Percentiles rank a stretch among this genome's conserved stretches.
Conservation (phyloP, 495 filamentous ascomycete species). For the Echria macrotheca region DNA sequence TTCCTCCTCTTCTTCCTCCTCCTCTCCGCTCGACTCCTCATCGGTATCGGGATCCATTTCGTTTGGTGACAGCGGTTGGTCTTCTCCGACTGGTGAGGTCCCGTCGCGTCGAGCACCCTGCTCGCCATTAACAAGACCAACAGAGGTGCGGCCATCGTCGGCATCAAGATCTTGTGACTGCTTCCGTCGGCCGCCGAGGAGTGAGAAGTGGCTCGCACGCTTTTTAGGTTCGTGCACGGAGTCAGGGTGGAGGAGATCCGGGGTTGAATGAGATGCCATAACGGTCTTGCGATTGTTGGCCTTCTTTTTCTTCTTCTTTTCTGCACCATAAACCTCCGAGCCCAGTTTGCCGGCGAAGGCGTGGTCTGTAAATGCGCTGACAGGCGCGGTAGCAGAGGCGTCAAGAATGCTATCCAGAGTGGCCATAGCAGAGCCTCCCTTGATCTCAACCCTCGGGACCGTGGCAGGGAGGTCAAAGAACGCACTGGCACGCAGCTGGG, state of each 20-base stretch:
- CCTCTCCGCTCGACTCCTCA: constrained; percentile 31
- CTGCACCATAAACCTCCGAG: constrained; percentile 55
- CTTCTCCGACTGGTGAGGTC: not conserved
- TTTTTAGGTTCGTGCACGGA: constrained; percentile 30
- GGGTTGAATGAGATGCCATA: constrained; percentile 10
- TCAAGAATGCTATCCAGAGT: constrained; percentile 92
- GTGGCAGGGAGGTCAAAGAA: constrained; percentile 75
- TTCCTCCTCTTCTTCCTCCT: constrained; percentile 33
- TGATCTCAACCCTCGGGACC: constrained; percentile 55
- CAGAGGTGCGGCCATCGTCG: constrained; percentile 15
- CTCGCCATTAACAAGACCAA: constrained; percentile 11
- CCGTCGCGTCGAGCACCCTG: constrained; percentile 2
- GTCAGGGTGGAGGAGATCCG: constrained; percentile 5
- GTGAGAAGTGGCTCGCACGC: constrained; percentile 32
- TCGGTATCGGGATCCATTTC: constrained; percentile 20
- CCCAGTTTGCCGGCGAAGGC: constrained; percentile 71
- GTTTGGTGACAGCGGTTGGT: constrained; percentile 18
- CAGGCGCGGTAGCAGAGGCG: constrained; percentile 89
- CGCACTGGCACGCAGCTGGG: constrained; percentile 82
- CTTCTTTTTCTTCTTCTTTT: constrained; percentile 35
- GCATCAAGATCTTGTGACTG: constrained; percentile 9
- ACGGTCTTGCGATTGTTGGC: constrained; percentile 10
- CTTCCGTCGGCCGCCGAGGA: constrained; percentile 18
- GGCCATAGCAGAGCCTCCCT: constrained; percentile 74
- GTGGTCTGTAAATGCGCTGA: constrained; percentile 92